Conservation (phyloP, 768 basidiomycete genomes). For the Mycena crocata region DNA sequence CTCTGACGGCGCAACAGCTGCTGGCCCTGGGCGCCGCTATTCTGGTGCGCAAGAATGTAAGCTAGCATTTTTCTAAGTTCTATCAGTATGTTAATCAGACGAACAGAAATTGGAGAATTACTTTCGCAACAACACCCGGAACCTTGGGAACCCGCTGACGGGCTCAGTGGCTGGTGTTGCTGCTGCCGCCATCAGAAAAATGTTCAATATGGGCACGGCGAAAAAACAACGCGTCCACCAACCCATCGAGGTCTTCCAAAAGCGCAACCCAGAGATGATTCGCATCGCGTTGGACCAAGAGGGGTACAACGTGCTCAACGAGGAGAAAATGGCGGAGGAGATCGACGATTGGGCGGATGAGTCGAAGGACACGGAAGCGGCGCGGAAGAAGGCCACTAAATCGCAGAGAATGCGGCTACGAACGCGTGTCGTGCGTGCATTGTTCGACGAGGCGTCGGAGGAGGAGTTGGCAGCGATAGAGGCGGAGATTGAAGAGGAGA, state of each 20-base stretch:
- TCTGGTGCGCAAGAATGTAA: neutral
- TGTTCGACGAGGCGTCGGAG: neutral
- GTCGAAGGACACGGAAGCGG: neutral
- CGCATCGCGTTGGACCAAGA: neutral
- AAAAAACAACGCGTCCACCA: conserved; percentile 7
- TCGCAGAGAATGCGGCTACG: neutral
- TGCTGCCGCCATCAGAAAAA: neutral
- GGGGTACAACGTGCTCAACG: neutral
- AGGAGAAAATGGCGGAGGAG: neutral
- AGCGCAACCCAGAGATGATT: neutral
- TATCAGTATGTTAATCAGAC: neutral
- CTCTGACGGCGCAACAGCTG: neutral
- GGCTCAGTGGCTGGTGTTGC: neutral
- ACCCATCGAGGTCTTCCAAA: conserved; percentile 14
- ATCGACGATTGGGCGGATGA: neutral
- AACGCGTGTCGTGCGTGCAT: neutral
- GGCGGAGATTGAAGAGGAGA: neutral
- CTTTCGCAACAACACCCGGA: conserved; percentile 4
- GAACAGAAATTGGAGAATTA: conserved; percentile 10
- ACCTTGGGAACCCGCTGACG: neutral
- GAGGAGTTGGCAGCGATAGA: neutral
- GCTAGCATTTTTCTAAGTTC: neutral
- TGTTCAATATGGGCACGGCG: neutral
- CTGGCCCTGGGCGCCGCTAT: neutral
- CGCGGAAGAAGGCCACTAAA: neutral